Conservation (phyloP, 2,329 filamentous ascomycete species). For the Pseudogymnoascus sp. region DNA sequence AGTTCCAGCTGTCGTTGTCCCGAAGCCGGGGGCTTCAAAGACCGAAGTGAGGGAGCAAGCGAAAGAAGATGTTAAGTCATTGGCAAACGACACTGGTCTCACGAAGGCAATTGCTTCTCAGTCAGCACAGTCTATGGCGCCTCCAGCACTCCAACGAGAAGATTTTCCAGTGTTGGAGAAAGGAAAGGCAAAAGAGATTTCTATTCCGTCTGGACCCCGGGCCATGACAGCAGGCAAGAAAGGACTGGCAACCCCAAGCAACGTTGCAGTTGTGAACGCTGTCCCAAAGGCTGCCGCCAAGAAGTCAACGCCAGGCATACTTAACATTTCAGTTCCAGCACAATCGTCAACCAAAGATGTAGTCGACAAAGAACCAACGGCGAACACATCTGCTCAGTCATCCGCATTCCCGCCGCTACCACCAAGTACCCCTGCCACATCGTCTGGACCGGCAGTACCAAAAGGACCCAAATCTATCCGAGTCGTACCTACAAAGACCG, state of each 20-base stretch:
- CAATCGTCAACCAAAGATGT: conserved; percentile 27
- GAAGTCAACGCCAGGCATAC: conserved; percentile 27
- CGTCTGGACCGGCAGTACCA: conserved; percentile 44
- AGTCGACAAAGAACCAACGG: conserved; percentile 15
- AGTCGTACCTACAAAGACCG: conserved; percentile 60
- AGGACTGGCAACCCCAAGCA: conserved; percentile 11
- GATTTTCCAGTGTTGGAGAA: conserved; percentile 54
- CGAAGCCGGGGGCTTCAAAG: background rate
- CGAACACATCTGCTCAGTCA: conserved; percentile 19
- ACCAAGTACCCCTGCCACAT: conserved; percentile 37
- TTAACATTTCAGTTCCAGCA: conserved; percentile 45
- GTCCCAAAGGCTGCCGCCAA: conserved; percentile 17
- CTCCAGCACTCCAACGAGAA: conserved; percentile 46
- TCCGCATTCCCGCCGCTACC: conserved; percentile 47
- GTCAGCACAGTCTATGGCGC: conserved; percentile 24
- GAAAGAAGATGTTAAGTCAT: conserved; percentile 39
- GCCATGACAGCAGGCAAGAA: conserved; percentile 11
- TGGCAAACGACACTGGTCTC: conserved; percentile 40
- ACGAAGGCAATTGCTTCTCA: conserved; percentile 38
- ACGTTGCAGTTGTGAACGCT: conserved; percentile 8
- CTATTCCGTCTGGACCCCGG: conserved; percentile 15
- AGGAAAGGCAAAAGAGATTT: conserved; percentile 24
- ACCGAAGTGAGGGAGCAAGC: conserved; percentile 23
- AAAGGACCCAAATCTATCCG: conserved; percentile 58
- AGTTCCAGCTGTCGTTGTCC: conserved; percentile 6